Conservation (phyloP, 2,329 filamentous ascomycete genomes). For the Phialophora tarda region DNA sequence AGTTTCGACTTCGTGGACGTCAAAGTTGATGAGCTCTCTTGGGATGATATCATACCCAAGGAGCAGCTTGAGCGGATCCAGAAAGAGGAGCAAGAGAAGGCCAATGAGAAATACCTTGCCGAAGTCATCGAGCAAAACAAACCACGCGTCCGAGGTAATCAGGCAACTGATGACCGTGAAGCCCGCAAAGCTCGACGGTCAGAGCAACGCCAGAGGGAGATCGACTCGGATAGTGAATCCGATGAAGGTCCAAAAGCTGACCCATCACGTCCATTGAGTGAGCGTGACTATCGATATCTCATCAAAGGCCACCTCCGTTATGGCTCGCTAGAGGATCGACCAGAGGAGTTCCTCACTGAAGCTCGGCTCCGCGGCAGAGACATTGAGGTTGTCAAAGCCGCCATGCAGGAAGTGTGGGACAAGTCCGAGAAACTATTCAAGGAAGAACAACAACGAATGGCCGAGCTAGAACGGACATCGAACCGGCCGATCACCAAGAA, state of each 20-base stretch:
- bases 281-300: conserved; percentile 91
- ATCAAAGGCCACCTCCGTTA: conserved; percentile 90
- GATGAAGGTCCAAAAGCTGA: conserved; percentile 70
- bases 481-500: conserved; percentile 92
- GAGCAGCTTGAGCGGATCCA: conserved; percentile 90
- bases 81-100: conserved; percentile 81
- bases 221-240: conserved; percentile 73
- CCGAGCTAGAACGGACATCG: conserved; percentile 68
- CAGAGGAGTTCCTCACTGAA: conserved; percentile 84
- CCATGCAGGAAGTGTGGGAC: conserved; percentile 78
- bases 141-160: conserved; percentile 74
- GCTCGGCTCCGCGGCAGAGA: conserved; percentile 85
- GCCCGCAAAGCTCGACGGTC: conserved; percentile 71
- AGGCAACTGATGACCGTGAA: conserved; percentile 57
- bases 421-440: conserved; percentile 72
- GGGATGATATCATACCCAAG: conserved; percentile 98
- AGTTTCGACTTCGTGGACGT: conserved; percentile 94
- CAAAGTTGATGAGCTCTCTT: conserved; percentile 89
- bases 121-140: conserved; percentile 83
- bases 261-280: conserved; percentile 84
- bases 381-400: conserved; percentile 74
- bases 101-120: conserved; percentile 80
- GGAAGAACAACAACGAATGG: conserved; percentile 70
- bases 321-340: conserved; percentile 85
- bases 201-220: conserved; percentile 68